Evolutionary conservation across 352 stramenopile species (phyloP).

Genomic region (Globisporangium irregulare): DNA sequence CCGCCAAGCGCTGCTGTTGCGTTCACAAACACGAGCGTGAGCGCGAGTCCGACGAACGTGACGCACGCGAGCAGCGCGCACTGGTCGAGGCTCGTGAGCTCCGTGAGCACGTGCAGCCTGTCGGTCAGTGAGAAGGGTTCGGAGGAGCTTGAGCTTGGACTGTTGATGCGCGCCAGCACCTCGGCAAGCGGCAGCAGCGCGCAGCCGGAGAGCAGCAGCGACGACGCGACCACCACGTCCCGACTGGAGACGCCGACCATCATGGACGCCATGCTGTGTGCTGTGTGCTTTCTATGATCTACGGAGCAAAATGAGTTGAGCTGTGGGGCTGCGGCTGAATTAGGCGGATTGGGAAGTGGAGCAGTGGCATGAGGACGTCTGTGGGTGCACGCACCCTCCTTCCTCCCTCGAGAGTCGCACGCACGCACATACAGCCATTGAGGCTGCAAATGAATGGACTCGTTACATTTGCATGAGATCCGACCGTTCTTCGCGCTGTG

Average conservation of each 20-base stretch:
- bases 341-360: background rate
- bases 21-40: constrained; percentile 28
- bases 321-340: background rate
- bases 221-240: constrained; percentile 10
- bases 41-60: constrained; percentile 17
- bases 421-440: background rate
- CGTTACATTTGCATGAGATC: background rate
- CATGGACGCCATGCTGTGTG: constrained; percentile 1
- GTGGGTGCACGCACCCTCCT: background rate
- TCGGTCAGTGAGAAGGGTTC: background rate
- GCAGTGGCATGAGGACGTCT: too few relatives aligned
- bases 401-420: background rate
- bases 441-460: background rate
- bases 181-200: constrained; percentile 34
- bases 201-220: constrained; percentile 20
- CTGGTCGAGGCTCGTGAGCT: constrained; percentile 29
- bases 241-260: constrained; percentile 7
- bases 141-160: constrained; percentile 9
- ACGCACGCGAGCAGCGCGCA: constrained; percentile 22
- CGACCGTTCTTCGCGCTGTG: background rate
- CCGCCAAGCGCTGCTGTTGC: background rate
- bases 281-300: background rate
- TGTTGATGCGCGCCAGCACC: constrained; percentile 15
- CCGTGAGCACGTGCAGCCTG: constrained; percentile 13
- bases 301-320: background rate